These are phyloP conservation scores for Cryptosporidium viatorum DNA, from an alignment of 169 alveolate species.

Conservation along the genomic window DNA sequence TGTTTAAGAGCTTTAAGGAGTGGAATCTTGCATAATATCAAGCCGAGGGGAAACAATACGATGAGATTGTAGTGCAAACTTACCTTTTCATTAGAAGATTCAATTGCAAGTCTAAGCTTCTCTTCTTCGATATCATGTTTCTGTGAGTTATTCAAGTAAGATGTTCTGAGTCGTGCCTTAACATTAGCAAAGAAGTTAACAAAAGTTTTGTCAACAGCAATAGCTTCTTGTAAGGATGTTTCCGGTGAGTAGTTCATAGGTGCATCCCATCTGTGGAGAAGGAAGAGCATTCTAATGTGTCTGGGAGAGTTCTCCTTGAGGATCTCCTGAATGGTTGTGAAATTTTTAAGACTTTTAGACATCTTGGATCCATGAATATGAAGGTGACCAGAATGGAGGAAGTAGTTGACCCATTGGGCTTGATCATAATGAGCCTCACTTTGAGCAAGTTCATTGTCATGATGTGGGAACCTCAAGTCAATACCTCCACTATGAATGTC, in stretches of 20 bases:
- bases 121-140: slow-evolving; percentile 84
- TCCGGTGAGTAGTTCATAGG: slow-evolving; percentile 88
- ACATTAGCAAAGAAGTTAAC: slow-evolving; percentile 92
- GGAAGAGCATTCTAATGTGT: slow-evolving; percentile 90
- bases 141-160: slow-evolving; percentile 78
- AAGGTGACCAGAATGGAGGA: slow-evolving; percentile 97
- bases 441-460: slow-evolving; percentile 99
- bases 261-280: slow-evolving; percentile 90
- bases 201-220: slow-evolving; percentile 91
- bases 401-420: slow-evolving; percentile 93
- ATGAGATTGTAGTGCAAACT: slow-evolving; percentile 83
- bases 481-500: slow-evolving; percentile 99
- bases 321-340: slow-evolving; percentile 93
- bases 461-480: slow-evolving; percentile 99
- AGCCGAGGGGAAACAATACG: neutral
- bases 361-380: slow-evolving; percentile 97
- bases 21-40: slow-evolving; percentile 77
- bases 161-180: slow-evolving; percentile 86
- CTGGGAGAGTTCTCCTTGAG: slow-evolving; percentile 84
- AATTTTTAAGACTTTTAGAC: slow-evolving; percentile 97
- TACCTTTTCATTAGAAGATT: slow-evolving; percentile 81
- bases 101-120: slow-evolving; percentile 79
- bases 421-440: slow-evolving; percentile 96
- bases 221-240: slow-evolving; percentile 91
- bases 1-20: slow-evolving; percentile 77